phyloP scores from a whole-genome alignment of 1,284 basidiomycete genomes.

The Volvariella surrecta region DNA sequence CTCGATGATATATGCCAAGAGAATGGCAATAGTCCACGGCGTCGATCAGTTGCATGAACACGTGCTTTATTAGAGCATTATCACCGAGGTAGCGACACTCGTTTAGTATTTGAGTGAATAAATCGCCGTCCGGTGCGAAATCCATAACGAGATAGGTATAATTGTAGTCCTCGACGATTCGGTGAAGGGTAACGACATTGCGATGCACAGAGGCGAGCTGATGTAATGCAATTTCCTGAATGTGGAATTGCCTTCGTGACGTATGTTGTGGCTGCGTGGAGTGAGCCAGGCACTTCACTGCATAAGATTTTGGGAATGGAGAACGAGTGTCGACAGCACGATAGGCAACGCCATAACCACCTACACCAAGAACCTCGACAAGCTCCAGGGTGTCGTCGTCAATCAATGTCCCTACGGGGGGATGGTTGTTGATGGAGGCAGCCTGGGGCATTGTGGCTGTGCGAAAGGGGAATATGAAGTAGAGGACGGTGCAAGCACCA shows the following conservation, averaged over 20 bases:
- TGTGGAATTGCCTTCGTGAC: slow-evolving; percentile 56
- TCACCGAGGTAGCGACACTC: slow-evolving; percentile 65
- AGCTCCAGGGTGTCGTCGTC: slow-evolving; percentile 81
- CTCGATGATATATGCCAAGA: slow-evolving; percentile 90
- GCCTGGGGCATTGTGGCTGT: slow-evolving; percentile 7
- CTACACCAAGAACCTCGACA: slow-evolving; percentile 85
- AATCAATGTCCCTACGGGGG: slow-evolving; percentile 68
- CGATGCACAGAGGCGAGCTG: slow-evolving; percentile 79
- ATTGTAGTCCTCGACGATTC: slow-evolving; percentile 67
- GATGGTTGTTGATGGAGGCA: slow-evolving; percentile 32
- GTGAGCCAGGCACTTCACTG: slow-evolving; percentile 83
- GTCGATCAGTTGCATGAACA: slow-evolving; percentile 89
- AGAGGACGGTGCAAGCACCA: too few relatives aligned
- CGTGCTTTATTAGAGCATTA: slow-evolving; percentile 72
- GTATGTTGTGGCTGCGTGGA: slow-evolving; percentile 42
- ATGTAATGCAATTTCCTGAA: slow-evolving; percentile 76
- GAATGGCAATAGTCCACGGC: slow-evolving; percentile 85
- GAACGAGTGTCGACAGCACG: slow-evolving; percentile 67
- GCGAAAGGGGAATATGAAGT: too few relatives aligned
- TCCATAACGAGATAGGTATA: slow-evolving; percentile 68
- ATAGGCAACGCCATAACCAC: slow-evolving; percentile 96
- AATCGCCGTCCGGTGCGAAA: slow-evolving; percentile 80
- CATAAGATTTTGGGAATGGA: slow-evolving; percentile 54
- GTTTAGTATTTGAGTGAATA: slow-evolving; percentile 81
- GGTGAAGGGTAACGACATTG: slow-evolving; percentile 82